Percentiles rank a stretch among this genome's conserved stretches.
Conservation (phyloP, 495 filamentous ascomycete species). For the Tuber magnatum region DNA sequence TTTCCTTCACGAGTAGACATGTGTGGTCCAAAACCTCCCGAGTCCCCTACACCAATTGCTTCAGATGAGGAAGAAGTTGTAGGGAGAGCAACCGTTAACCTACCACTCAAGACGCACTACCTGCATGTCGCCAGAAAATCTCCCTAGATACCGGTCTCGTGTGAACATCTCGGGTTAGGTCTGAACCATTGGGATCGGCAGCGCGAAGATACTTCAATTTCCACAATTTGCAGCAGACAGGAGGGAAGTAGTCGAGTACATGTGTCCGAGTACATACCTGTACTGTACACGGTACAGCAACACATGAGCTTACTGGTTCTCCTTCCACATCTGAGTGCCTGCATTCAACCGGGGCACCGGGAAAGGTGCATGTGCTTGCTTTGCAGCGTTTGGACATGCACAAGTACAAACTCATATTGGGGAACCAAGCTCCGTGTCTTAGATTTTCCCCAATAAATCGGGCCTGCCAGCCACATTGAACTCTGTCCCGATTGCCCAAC, state of each 20-base stretch:
- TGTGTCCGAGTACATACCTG: neutral
- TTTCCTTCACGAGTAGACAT: neutral
- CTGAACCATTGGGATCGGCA: neutral
- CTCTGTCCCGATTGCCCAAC: neutral
- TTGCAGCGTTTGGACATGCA: neutral
- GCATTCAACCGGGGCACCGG: conserved; percentile 1
- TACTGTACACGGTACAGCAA: neutral
- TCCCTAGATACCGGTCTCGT: neutral
- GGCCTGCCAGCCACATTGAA: neutral
- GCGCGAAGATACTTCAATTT: neutral
- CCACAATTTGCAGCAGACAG: neutral
- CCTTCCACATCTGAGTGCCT: neutral
- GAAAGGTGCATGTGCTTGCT: neutral
- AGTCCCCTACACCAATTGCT: neutral
- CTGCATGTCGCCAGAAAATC: neutral
- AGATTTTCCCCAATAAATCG: conserved; percentile 1
- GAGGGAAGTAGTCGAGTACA: neutral
- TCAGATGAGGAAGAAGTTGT: neutral
- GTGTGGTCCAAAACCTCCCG: neutral
- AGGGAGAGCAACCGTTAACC: neutral
- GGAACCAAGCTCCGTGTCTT: conserved; percentile 1
- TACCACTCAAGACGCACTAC: neutral
- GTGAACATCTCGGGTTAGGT: neutral
- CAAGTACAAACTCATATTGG: neutral
- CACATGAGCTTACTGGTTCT: neutral